These are phyloP conservation scores for Trichoderma hamatum DNA, from an alignment of 2,329 filamentous ascomycete genomes.

Conservation along the genomic window DNA sequence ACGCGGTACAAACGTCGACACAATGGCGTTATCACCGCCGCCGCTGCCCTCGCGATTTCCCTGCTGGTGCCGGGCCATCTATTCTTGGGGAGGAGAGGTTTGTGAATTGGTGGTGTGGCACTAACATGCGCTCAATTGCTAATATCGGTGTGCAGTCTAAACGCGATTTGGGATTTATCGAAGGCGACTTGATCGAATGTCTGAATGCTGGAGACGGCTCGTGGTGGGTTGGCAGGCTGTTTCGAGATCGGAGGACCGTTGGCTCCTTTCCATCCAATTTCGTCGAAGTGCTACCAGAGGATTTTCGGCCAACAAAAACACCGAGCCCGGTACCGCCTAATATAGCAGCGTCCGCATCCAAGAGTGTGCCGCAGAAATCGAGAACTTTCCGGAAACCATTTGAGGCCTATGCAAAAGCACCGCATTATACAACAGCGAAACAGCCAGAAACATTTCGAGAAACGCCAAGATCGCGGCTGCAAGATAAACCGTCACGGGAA, in stretches of 20 bases:
- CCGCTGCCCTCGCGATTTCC: slow-evolving; percentile 78
- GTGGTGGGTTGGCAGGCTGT: slow-evolving; percentile 96
- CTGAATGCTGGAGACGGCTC: slow-evolving; percentile 96
- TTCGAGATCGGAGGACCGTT: slow-evolving; percentile 85
- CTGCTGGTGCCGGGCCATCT: slow-evolving; percentile 88
- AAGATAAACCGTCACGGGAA: slow-evolving; percentile 32
- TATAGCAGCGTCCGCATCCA: slow-evolving; percentile 58
- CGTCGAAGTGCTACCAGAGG: slow-evolving; percentile 83
- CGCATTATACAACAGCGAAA: slow-evolving; percentile 66
- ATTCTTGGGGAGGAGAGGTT: slow-evolving; percentile 89
- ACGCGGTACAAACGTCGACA: slow-evolving; percentile 29
- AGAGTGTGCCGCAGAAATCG: slow-evolving; percentile 59
- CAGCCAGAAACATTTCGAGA: slow-evolving; percentile 60
- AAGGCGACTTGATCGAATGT: slow-evolving; percentile 97
- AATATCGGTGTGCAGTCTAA: slow-evolving; percentile 64
- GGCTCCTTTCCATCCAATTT: slow-evolving; percentile 98
- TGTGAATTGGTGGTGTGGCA: slow-evolving; percentile 7
- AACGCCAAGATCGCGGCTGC: slow-evolving; percentile 46
- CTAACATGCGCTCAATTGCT: slow-evolving; percentile 28
- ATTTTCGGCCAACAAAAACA: slow-evolving; percentile 75
- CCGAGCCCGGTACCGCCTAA: slow-evolving; percentile 62
- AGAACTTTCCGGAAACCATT: slow-evolving; percentile 69
- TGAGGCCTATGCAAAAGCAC: slow-evolving; percentile 67
- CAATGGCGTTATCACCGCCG: slow-evolving; percentile 59
- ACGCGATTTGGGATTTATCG: slow-evolving; percentile 92